Evolutionary conservation across 2,329 filamentous ascomycete species (phyloP), one percentile per base, ranked within the genome.

Genomic region (Plectosphaerella plurivora): DNA sequence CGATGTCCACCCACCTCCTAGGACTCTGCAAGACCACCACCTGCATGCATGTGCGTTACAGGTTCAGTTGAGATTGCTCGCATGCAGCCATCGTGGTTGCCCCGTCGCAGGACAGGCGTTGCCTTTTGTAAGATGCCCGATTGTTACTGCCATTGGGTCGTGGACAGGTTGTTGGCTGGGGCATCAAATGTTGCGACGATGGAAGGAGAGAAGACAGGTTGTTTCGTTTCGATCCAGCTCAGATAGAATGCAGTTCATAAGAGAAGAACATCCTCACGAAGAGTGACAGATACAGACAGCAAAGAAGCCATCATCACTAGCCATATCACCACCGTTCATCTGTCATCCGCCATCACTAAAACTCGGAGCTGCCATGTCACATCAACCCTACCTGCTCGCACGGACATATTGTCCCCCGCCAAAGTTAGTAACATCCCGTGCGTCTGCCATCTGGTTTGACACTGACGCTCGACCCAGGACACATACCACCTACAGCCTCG

Each of bases 41-140:
- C 15, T 12, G 20, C 18, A 41, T 33, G 39, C 39, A 45, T 25
- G 51, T 45, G 48, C 39, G 51, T 55, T 47, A 50, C 53, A 55
- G 51, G 45, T 55, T 55, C 53, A 53, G 51, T 47, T 51, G 51
- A 36, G 11, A 48, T 51, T 22, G 18, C 25, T 35, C 18, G 33
- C 25, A 46, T 45, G 37, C 39, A 49, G 39, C 18, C 39, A 22
- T 25, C 41, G 33, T 33, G 33, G 48, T 41, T 45, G 53, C 51
- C 51, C 51, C 20, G 53, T 55, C 53, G 47, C 51, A 53, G 53
- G 51, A 47, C 51, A 24, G 45, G 22, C 53, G 39, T 22, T 45
- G 52, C 46, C 33, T 45, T 12, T 28, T 47, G 46, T 46, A 35
- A 14, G 5, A 16, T 18, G 24, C n/a, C 15, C 28, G 28, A 33